Evolutionary conservation across 2,329 filamentous ascomycete genomes (phyloP).

Genomic region (Talaromyces funiculosus): DNA sequence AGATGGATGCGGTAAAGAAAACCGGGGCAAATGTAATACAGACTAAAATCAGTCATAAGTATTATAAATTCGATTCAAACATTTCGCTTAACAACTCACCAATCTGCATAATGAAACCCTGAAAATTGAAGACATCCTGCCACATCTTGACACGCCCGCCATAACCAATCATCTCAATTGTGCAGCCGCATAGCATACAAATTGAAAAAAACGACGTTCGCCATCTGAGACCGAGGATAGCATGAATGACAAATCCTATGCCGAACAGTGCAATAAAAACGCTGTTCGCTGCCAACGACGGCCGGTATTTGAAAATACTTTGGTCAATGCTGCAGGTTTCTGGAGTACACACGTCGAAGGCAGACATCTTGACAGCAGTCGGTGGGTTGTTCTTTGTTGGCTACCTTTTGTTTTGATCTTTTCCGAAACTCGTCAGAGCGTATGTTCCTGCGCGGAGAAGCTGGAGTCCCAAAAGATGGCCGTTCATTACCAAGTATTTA

Average conservation of each 20-base stretch:
- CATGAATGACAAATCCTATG: conserved; percentile 35
- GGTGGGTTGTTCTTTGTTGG: background rate
- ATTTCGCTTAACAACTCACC: conserved; percentile 38
- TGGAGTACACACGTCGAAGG: background rate
- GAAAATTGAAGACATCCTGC: conserved; percentile 54
- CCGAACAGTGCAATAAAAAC: conserved; percentile 41
- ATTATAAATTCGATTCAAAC: background rate
- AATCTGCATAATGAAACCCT: conserved; percentile 60
- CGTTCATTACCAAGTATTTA: background rate
- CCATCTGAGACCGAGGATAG: conserved; percentile 32
- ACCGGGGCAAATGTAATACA: conserved; percentile 28
- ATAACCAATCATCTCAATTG: conserved; percentile 59
- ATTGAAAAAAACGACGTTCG: conserved; percentile 40
- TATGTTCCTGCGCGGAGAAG: background rate
- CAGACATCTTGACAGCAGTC: background rate
- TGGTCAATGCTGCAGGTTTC: background rate
- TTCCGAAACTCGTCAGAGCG: background rate
- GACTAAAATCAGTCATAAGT: background rate
- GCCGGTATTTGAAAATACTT: conserved; percentile 1
- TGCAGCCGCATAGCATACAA: conserved; percentile 52
- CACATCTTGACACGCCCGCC: conserved; percentile 54
- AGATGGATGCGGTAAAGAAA: conserved; percentile 58
- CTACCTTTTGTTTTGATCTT: background rate
- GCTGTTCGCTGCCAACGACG: conserved; percentile 32
- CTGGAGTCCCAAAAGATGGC: background rate